Evolutionary conservation across 768 basidiomycete genomes (phyloP).

Genomic region (Mycena polygramma): DNA sequence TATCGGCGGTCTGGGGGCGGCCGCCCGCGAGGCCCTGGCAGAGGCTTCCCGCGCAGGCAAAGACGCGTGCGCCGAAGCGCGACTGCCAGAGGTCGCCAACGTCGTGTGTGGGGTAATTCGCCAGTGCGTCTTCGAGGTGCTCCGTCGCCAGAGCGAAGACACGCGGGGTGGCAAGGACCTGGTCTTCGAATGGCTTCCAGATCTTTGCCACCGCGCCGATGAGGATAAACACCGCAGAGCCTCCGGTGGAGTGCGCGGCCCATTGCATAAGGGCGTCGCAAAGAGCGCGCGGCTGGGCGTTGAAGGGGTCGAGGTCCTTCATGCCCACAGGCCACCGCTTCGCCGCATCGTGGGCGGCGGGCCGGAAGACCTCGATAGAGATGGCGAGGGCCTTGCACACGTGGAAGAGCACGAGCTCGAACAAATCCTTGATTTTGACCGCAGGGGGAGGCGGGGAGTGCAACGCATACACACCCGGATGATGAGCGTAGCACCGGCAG

Average conservation of each 20-base stretch:
- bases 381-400: background rate
- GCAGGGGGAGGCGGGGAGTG: background rate
- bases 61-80: background rate
- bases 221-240: background rate
- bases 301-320: background rate
- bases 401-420: slow-evolving; percentile 1
- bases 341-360: background rate
- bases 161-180: background rate
- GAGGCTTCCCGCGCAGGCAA: background rate
- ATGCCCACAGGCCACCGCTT: slow-evolving; percentile 1
- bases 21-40: background rate
- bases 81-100: background rate
- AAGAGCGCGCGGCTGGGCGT: background rate
- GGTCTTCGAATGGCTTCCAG: background rate
- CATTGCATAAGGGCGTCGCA: slow-evolving; percentile 7
- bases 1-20: background rate
- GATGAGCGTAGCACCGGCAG: background rate
- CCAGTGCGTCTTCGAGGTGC: slow-evolving; percentile 6
- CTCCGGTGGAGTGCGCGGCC: background rate
- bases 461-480: background rate
- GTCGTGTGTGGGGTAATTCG: background rate
- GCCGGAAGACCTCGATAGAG: background rate
- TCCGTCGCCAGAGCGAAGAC: slow-evolving; percentile 6
- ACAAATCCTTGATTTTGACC: background rate
- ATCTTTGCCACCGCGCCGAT: background rate